These are phyloP conservation scores for Sordariomycetes sp. DNA, from an alignment of 2,329 filamentous ascomycete genomes.

Conservation along the genomic window DNA sequence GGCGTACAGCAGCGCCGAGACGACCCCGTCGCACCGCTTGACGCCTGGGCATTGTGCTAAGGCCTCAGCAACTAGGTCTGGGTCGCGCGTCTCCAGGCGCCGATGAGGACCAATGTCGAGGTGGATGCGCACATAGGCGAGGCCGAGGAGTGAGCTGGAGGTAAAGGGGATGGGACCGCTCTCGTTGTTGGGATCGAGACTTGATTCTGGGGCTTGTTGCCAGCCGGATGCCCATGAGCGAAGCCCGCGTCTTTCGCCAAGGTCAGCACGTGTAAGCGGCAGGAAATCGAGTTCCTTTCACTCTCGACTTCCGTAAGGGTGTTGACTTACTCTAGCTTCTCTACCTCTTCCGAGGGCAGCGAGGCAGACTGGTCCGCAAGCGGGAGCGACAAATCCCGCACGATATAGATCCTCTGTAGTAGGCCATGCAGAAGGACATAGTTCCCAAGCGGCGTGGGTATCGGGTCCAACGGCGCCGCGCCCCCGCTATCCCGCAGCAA, in stretches of 20 bases:
- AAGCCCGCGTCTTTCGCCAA: slow-evolving; percentile 17
- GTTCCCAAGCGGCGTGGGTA: slow-evolving; percentile 24
- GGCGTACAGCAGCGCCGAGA: slow-evolving; percentile 39
- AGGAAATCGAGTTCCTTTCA: not conserved
- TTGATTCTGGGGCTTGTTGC: slow-evolving; percentile 26
- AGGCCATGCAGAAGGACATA: slow-evolving; percentile 25
- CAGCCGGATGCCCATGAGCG: slow-evolving; percentile 25
- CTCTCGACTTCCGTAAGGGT: not conserved
- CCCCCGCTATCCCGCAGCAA: slow-evolving; percentile 17
- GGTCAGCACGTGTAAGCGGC: not conserved
- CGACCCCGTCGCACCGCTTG: slow-evolving; percentile 33
- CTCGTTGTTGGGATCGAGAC: slow-evolving; percentile 26
- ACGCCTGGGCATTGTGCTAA: slow-evolving; percentile 25
- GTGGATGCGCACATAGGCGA: slow-evolving; percentile 34
- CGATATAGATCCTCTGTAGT: slow-evolving; percentile 25
- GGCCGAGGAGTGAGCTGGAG: slow-evolving; percentile 30
- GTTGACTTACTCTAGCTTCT: slow-evolving; percentile 20
- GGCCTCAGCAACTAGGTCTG: slow-evolving; percentile 24
- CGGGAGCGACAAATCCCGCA: slow-evolving; percentile 23
- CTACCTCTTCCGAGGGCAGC: slow-evolving; percentile 21
- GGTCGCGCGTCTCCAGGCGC: slow-evolving; percentile 30
- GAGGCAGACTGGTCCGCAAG: slow-evolving; percentile 19
- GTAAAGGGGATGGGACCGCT: slow-evolving; percentile 30
- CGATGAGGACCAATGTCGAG: slow-evolving; percentile 32
- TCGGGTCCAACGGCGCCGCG: slow-evolving; percentile 17